Base-by-base conservation (phyloP, 805 yeast genomes). In the Nakazawaea ernobii region DNA sequence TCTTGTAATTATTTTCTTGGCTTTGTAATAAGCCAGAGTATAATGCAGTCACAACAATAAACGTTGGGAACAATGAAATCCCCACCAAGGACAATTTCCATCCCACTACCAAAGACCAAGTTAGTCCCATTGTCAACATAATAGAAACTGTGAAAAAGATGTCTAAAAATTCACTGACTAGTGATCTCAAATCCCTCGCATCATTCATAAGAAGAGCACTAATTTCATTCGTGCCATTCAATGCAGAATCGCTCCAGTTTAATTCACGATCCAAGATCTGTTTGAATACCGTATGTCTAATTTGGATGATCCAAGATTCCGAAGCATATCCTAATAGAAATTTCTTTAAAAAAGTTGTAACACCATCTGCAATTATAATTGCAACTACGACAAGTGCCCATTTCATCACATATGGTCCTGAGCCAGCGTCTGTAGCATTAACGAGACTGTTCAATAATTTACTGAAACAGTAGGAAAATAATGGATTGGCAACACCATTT, bases 1-100 rank as follows among this genome's bases (percentile, higher is more conserved):
- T 68, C 55, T 85, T 84, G 57, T 87, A 87, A 1, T 54, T 53
- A 17, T 77, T 72, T 61, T 91, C 96, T 52, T 72, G 72, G 8
- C 53, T 60, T 50, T 76, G 80, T 30, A 84, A 63, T 3, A 79
- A 43, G 0, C 59, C 50, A 6, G 86, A 79, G 60, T 80, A 87
- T 0, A 69, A 39, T 0, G 68, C 63, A 2, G 91, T 75, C 1
- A 80, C 57, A 0, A 77, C 26, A 0, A 77, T 55, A 43, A 86
- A 79, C 10, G 81, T 52, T 0, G 96, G 95, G 11, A 86, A 73
- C 61, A 90, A 70, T 0, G 96, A 74, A 9, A 91, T 56, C 1
- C 96, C 95, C 1, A 88, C 94, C 8, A 92, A 65, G 1, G 97
- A 78, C 37, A 94, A 66, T 56, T 84, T 86, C 98, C 98, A 94